phyloP scores from a whole-genome alignment of 805 yeast genomes.

The Candida xyloterini region DNA sequence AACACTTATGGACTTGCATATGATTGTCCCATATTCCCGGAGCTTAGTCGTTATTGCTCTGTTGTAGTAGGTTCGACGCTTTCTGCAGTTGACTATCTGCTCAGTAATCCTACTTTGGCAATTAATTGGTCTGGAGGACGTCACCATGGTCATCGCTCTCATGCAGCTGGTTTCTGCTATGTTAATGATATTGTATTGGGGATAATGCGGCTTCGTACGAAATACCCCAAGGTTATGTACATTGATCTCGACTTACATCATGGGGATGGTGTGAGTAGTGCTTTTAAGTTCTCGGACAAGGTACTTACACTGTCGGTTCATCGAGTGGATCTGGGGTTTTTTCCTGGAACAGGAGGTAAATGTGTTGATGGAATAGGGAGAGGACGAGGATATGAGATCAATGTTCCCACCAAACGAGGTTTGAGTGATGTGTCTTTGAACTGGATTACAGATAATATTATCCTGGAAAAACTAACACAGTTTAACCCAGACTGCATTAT shows the following conservation, averaged over 20 bases:
- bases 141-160: constrained; percentile 57
- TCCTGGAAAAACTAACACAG: constrained; percentile 39
- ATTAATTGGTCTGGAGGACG: constrained; percentile 81
- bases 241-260: constrained; percentile 75
- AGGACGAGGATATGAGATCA: constrained; percentile 40
- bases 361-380: constrained; percentile 37
- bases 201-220: constrained; percentile 47
- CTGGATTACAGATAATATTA: constrained; percentile 37
- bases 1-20: constrained; percentile 45
- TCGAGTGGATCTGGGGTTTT: constrained; percentile 62
- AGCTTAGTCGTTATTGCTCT: constrained; percentile 46
- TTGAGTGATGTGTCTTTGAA: constrained; percentile 44
- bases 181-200: constrained; percentile 64
- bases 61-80: constrained; percentile 58
- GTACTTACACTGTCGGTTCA: constrained; percentile 66
- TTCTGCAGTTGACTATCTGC: constrained; percentile 41
- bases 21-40: constrained; percentile 66
- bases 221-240: constrained; percentile 49
- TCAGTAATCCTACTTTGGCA: constrained; percentile 35
- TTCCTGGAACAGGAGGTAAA: constrained; percentile 64
- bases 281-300: constrained; percentile 52
- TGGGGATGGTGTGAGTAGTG: constrained; percentile 75
- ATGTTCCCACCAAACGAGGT: constrained; percentile 59
- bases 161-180: constrained; percentile 71
- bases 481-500: constrained; percentile 53